These are phyloP conservation scores for Penicillium fimorum DNA, from an alignment of 495 filamentous ascomycete species.

Conservation along the genomic window DNA sequence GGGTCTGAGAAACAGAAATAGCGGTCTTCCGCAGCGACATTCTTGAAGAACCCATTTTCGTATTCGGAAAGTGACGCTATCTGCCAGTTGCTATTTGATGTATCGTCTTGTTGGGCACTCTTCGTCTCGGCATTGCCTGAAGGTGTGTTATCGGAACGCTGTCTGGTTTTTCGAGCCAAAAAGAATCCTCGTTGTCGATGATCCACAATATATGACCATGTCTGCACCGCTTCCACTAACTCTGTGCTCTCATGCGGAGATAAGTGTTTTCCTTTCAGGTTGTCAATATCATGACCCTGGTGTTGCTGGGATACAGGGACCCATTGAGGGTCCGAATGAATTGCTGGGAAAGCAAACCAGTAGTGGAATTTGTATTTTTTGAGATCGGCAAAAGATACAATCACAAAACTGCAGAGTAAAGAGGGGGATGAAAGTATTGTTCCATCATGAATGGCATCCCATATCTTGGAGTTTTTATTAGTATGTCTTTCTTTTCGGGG, in stretches of 20 bases:
- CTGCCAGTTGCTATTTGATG: constrained; percentile 52
- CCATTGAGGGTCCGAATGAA: constrained; percentile 87
- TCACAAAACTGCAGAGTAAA: constrained; percentile 78
- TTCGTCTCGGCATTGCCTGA: background rate
- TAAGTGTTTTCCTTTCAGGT: constrained; percentile 42
- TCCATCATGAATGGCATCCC: constrained; percentile 95
- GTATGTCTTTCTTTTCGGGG: background rate
- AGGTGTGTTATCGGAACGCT: constrained; percentile 3
- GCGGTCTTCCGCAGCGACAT: constrained; percentile 62
- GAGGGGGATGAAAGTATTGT: constrained; percentile 94
- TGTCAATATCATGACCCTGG: constrained; percentile 21
- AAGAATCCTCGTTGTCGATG: constrained; percentile 89
- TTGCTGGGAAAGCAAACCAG: constrained; percentile 91
- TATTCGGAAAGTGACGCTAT: constrained; percentile 72
- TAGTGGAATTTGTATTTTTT: constrained; percentile 96
- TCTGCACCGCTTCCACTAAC: constrained; percentile 75
- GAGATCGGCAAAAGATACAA: constrained; percentile 92
- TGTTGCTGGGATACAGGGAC: constrained; percentile 33
- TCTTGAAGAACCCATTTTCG: constrained; percentile 84
- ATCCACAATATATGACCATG: constrained; percentile 81
- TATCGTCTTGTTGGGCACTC: background rate
- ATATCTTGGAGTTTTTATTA: constrained; percentile 58
- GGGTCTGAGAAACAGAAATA: constrained; percentile 89
- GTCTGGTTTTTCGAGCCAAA: constrained; percentile 69
- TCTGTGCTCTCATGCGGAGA: constrained; percentile 64